Base-by-base conservation (phyloP, 805 yeast genomes). In the Teunomyces lycoperdinae region DNA sequence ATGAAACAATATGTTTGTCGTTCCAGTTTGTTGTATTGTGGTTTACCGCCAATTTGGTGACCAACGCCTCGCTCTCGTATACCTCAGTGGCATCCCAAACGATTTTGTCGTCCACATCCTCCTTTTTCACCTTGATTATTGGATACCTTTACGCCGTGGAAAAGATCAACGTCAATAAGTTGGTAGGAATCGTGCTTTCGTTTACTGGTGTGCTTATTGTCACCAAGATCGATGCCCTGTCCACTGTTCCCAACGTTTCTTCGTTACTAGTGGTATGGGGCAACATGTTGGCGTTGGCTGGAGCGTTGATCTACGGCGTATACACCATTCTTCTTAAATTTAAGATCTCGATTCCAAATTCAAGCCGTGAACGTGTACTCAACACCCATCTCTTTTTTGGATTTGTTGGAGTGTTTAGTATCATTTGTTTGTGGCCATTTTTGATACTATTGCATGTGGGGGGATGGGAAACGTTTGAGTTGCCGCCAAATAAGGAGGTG, bases 21-120 rank as follows among this genome's bases (percentile, higher is more conserved):
- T 76, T 85, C 10, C 88, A 89, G 68, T 94, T 94, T 64, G 85
- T 95, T 53, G 67, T 87, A 3, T 71, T 94, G 38, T 94, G 99
- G 99, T 94, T 89, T 62, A 51, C 83, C 13, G 96, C 98, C 2
- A 94, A 94, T 64, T 75, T 91, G 53, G 85, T 88, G 47, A 89
- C 94, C 29, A 94, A 94, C 66, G 89, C 96, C 0, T 84, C 96
- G 16, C 73, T 94, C 45, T 78, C 86, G 20, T 94, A 85, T 65
- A 94, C 99, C 0, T 84, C 91, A 9, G 99, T 94, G 16, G 95
- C 96, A 2, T 85, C 94, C 10, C 97, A 95, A 59, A 94, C 98
- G 2, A 92, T 94, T 20, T 68, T 94, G 34, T 87, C 96, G 13
- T 87, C 97, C 32, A 91, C 98, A 0, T 85, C 96, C 4, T 87